phyloP scores from a whole-genome alignment of 2,329 filamentous ascomycete genomes.

The Thielaviopsis populi region DNA sequence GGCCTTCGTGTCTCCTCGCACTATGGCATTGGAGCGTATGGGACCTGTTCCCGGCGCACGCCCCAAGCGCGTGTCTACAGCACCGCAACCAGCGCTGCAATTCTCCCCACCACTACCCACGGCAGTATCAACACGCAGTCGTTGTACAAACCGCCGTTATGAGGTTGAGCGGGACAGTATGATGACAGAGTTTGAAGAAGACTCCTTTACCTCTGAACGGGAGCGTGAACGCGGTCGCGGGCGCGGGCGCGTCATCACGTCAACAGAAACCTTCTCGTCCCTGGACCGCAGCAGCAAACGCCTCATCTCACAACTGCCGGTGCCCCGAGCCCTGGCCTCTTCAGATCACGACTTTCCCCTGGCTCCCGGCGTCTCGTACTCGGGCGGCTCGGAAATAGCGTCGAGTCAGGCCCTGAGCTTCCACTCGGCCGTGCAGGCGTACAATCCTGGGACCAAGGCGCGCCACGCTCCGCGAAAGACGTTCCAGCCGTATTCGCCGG shows the following conservation, averaged over 20 bases:
- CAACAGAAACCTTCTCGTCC: constrained; percentile 39
- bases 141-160: constrained; percentile 5
- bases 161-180: constrained; percentile 28
- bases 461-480: neutral
- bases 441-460: constrained; percentile 6
- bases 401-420: neutral
- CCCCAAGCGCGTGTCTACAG: neutral
- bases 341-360: neutral
- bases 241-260: constrained; percentile 28
- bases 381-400: neutral
- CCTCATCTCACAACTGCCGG: constrained; percentile 16
- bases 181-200: constrained; percentile 39
- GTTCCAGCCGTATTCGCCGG: constrained; percentile 3
- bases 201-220: constrained; percentile 24
- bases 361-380: neutral
- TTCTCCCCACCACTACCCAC: neutral
- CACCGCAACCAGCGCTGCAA: neutral
- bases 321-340: neutral
- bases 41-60: neutral
- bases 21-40: neutral
- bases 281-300: constrained; percentile 22
- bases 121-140: neutral
- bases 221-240: constrained; percentile 17
- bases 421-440: neutral
- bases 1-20: neutral